Base-by-base conservation (phyloP, 352 stramenopile species). In the Paralagenidium karlingii region DNA sequence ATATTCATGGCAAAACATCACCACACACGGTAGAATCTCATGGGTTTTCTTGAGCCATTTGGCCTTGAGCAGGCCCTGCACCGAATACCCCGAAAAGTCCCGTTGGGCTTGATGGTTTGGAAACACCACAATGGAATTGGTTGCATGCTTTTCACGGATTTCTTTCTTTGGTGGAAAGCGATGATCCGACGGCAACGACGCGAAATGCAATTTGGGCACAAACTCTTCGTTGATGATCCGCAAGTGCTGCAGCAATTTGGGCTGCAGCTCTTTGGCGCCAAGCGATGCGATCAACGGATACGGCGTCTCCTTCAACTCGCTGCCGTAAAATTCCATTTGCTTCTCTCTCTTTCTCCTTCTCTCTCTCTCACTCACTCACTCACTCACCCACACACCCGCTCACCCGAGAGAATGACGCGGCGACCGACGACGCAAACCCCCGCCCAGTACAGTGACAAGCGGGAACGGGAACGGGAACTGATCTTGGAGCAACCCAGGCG, bases 11-110 rank as follows among this genome's bases (percentile, higher is more conserved):
- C 90, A 87, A 24, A 89, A 59, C 38, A 93, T 51, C 31, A 85
- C 68, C 10, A 86, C 75, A 0, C 75, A 75, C 8, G 79, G 79
- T 24, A 93, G 47, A 5, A 80, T 37, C 49, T 88, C 74, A 41
- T 89, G 79, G 46, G 90, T 76, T 39, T 93, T 93, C 60, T 88
- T 89, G 32, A 93, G 49, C 79, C 79, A 93, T 22, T 62, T 56
- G 16, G 64, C 52, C 46, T 93, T 93, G 36, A 90, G 53, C 11
- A 93, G 56, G 8, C 79, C 79, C 27, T 81, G 58, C 16, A 73
- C 60, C 8, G 43, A 44, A 55, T 82, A 80, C 28, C 69, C 64
- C n/a, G 86, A 71, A 38, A 86, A 82, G 54, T 86, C 71, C 32
- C 75, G 69, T 57, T 89, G 75, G 40, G 65, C 83, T 51, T 89